Evolutionary conservation across 345 rosid genomes (phyloP).

Genomic region (Euphorbia lathyris): DNA sequence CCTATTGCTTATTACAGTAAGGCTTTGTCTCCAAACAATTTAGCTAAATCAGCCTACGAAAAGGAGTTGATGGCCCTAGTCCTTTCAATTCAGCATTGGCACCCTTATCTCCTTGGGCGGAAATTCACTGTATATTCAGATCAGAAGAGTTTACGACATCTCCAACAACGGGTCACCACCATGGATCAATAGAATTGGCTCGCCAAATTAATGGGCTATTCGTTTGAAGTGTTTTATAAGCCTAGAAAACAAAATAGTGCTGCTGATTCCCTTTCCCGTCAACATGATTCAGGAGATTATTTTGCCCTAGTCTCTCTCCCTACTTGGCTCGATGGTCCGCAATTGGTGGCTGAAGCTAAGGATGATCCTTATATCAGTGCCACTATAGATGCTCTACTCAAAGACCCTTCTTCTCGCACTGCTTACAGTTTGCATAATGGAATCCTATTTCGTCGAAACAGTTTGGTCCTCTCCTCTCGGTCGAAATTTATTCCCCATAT

Average conservation of each 20-base stretch:
- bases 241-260: neutral
- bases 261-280: neutral
- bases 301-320: neutral
- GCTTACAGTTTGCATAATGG: no score
- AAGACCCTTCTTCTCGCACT: no score
- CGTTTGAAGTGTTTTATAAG: neutral
- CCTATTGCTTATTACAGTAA: neutral
- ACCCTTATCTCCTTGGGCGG: neutral
- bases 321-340: neutral
- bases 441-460: neutral
- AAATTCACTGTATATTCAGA: neutral
- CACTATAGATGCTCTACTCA: no score
- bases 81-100: neutral
- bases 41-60: neutral
- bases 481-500: neutral
- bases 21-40: neutral
- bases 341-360: neutral
- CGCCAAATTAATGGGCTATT: neutral
- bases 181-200: neutral
- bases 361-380: no score
- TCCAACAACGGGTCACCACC: neutral
- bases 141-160: neutral
- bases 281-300: neutral
- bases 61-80: neutral
- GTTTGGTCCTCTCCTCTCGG: neutral